A percentile compares a stretch with the other conserved stretches of the same genome.
phyloP scores from a whole-genome alignment of 2,329 filamentous ascomycete genomes.

The Amesomyces nigricolor region DNA sequence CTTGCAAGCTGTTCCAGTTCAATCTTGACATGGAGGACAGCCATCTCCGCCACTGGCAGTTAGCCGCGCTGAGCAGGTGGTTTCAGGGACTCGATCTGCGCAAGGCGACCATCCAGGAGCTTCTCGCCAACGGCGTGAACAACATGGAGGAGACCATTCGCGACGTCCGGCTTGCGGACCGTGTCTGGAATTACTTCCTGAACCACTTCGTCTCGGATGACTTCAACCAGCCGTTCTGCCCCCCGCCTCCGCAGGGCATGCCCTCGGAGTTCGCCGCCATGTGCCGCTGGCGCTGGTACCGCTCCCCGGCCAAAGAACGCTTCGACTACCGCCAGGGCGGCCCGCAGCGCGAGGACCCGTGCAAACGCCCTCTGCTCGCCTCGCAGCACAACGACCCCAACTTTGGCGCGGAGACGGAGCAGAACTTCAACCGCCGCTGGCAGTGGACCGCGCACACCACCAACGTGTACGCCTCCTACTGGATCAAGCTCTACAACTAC shows the following conservation, averaged over 20 bases:
- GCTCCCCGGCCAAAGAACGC: neutral
- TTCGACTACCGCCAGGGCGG: slow-evolving; percentile 19
- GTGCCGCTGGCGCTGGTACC: slow-evolving; percentile 6
- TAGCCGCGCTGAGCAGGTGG: neutral
- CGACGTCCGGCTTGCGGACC: neutral
- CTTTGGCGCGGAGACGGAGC: neutral
- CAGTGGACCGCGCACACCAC: neutral
- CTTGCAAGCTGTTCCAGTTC: slow-evolving; percentile 18
- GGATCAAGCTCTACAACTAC: neutral
- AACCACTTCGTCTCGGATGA: neutral
- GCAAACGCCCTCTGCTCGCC: neutral
- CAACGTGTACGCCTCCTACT: too few species aligned
- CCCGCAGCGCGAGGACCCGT: slow-evolving; percentile 17
- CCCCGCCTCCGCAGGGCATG: neutral
- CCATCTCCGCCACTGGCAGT: slow-evolving; percentile 19
- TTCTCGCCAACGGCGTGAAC: neutral
- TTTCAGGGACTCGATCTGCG: neutral
- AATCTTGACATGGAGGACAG: slow-evolving; percentile 19
- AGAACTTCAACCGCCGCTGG: slow-evolving; percentile 9
- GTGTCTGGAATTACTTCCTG: neutral
- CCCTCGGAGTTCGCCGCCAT: neutral
- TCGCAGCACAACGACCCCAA: neutral
- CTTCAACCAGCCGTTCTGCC: neutral
- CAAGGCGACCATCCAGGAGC: neutral
- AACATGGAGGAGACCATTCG: neutral